phyloP scores from a whole-genome alignment of 768 basidiomycete genomes.

The Strobilomyces confusus region DNA sequence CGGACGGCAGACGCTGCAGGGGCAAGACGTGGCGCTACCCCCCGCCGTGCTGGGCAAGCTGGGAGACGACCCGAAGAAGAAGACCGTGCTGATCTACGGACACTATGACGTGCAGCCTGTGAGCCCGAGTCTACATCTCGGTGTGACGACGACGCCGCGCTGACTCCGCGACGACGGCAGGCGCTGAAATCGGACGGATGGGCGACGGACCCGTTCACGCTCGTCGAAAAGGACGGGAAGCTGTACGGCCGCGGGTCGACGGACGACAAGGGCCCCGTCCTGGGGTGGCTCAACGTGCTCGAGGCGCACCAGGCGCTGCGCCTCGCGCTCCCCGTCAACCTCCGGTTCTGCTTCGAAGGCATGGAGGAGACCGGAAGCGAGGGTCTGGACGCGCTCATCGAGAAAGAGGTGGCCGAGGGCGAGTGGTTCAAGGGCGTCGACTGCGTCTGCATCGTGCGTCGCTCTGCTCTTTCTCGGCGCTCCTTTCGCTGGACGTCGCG shows the following conservation, averaged over 20 bases:
- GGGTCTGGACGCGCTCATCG: slow-evolving; percentile 85
- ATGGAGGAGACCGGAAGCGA: slow-evolving; percentile 97
- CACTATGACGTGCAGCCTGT: slow-evolving; percentile 97
- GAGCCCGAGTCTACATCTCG: too few species aligned
- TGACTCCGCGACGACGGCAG: slow-evolving; percentile 11
- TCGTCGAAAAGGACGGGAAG: slow-evolving; percentile 52
- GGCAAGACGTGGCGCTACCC: slow-evolving; percentile 68
- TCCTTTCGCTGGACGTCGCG: too few species aligned
- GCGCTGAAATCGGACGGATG: slow-evolving; percentile 69
- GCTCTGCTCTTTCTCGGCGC: too few species aligned
- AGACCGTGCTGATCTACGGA: slow-evolving; percentile 90
- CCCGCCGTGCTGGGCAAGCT: slow-evolving; percentile 79
- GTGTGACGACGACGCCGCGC: too few species aligned
- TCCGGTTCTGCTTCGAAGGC: slow-evolving; percentile 90
- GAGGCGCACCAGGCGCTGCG: slow-evolving; percentile 72
- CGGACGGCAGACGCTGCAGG: slow-evolving; percentile 71
- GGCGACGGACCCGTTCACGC: slow-evolving; percentile 80
- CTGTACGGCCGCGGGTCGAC: slow-evolving; percentile 84
- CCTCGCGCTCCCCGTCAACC: slow-evolving; percentile 79
- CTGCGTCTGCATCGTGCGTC: slow-evolving; percentile 84
- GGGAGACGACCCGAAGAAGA: slow-evolving; percentile 84
- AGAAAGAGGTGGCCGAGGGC: slow-evolving; percentile 64
- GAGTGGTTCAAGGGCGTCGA: slow-evolving; percentile 85
- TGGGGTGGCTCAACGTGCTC: slow-evolving; percentile 88
- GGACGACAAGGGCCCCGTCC: slow-evolving; percentile 91